Conservation (phyloP, 2,329 filamentous ascomycete genomes). For the Beauveria australis region DNA sequence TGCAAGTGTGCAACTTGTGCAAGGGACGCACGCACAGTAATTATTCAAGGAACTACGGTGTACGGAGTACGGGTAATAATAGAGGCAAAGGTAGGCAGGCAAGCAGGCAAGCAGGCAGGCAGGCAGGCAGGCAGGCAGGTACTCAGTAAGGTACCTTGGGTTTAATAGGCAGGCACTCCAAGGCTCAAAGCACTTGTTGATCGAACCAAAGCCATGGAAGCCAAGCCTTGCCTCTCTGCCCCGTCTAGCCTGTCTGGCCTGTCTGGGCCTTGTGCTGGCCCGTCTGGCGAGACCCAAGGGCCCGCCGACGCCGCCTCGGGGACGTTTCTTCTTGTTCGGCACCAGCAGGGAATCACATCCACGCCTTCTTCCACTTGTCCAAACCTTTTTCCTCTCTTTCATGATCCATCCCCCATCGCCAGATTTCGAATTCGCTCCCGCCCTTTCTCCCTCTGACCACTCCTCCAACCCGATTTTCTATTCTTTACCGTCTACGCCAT, state of each 20-base stretch:
- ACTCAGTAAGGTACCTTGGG: too few relatives aligned
- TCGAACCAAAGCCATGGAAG: slow-evolving; percentile 1
- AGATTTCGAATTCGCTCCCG: not conserved
- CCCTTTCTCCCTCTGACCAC: not conserved
- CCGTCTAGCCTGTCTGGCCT: not conserved
- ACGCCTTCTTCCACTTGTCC: slow-evolving; percentile 11
- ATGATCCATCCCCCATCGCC: slow-evolving; percentile 3
- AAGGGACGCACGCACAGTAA: too few relatives aligned
- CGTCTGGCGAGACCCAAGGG: slow-evolving; percentile 3
- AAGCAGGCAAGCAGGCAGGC: too few relatives aligned
- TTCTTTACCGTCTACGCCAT: not conserved
- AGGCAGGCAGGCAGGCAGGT: too few relatives aligned
- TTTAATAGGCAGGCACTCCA: not conserved
- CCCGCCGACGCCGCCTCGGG: slow-evolving; percentile 27
- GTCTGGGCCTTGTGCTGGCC: not conserved
- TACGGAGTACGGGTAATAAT: too few relatives aligned
- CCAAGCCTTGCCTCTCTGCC: not conserved
- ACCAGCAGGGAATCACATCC: slow-evolving; percentile 23
- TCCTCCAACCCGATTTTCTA: not conserved
- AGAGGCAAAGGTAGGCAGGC: too few relatives aligned
- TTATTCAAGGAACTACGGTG: too few relatives aligned
- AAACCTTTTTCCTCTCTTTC: slow-evolving; percentile 9
- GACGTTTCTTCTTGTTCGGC: slow-evolving; percentile 31
- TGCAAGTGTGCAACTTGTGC: too few relatives aligned
- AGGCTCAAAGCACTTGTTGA: not conserved